These are phyloP conservation scores for Prunus padus DNA, from an alignment of 306 rosid species.

Conservation along the genomic window DNA sequence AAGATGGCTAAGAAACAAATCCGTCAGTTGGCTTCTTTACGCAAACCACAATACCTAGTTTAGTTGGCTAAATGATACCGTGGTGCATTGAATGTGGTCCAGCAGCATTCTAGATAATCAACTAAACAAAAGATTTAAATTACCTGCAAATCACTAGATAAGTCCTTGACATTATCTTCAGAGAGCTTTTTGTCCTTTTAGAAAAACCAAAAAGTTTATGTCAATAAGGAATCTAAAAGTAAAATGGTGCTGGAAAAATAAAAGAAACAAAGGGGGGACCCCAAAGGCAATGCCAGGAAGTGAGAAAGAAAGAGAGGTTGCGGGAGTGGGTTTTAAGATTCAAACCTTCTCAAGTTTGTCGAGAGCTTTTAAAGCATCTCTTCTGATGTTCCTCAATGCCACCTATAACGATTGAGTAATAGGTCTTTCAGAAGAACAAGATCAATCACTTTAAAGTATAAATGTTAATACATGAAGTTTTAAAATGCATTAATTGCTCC, in stretches of 20 bases:
- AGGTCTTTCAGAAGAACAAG: slow-evolving; percentile 27
- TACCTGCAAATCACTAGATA: slow-evolving; percentile 95
- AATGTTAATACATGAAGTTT: neutral
- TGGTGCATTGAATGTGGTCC: neutral
- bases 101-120: slow-evolving; percentile 1
- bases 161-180: slow-evolving; percentile 80
- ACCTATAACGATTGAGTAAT: slow-evolving; percentile 46
- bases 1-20: neutral
- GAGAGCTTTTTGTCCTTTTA: slow-evolving; percentile 85
- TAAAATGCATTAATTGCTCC: neutral
- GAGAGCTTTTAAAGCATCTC: slow-evolving; percentile 90
- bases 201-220: slow-evolving; percentile 12
- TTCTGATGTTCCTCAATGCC: slow-evolving; percentile 92
- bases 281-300: slow-evolving; percentile 1
- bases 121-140: slow-evolving; percentile 16
- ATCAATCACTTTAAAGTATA: neutral
- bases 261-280: neutral
- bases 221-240: slow-evolving; percentile 19
- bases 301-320: slow-evolving; percentile 10
- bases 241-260: neutral
- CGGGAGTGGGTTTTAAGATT: slow-evolving; percentile 29
- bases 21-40: neutral
- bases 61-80: neutral
- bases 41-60: neutral
- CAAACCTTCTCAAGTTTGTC: slow-evolving; percentile 95